These are phyloP conservation scores for Boletus vermiculosoides DNA, from an alignment of 768 basidiomycete genomes.

Conservation along the genomic window DNA sequence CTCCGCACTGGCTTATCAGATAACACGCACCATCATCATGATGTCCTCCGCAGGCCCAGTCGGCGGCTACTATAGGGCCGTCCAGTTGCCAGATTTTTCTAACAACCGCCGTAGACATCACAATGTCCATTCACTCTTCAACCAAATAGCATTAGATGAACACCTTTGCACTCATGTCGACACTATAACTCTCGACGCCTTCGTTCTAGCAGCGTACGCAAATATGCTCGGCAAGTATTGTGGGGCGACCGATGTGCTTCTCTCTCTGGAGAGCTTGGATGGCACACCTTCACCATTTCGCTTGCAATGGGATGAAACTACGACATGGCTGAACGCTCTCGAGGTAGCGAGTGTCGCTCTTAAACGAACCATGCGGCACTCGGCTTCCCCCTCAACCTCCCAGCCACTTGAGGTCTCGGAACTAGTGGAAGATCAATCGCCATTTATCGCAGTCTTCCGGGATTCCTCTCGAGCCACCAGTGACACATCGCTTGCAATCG, in stretches of 20 bases:
- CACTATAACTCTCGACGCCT: slow-evolving; percentile 3
- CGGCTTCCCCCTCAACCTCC: background rate
- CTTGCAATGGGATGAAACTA: slow-evolving; percentile 18
- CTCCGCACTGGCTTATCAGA: slow-evolving; percentile 8
- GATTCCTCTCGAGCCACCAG: slow-evolving; percentile 2
- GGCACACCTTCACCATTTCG: slow-evolving; percentile 9
- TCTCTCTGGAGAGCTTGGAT: slow-evolving; percentile 14
- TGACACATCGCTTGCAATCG: background rate
- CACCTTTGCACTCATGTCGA: slow-evolving; percentile 1
- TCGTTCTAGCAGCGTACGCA: slow-evolving; percentile 23
- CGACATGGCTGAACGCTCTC: slow-evolving; percentile 16
- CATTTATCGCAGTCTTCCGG: slow-evolving; percentile 18
- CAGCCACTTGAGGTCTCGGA: background rate
- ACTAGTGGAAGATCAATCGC: slow-evolving; percentile 2
- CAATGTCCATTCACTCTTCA: background rate
- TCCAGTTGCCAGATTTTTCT: slow-evolving; percentile 24
- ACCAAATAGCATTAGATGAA: slow-evolving; percentile 4
- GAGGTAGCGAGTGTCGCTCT: slow-evolving; percentile 8
- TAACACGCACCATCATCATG: background rate
- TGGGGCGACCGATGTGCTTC: slow-evolving; percentile 18
- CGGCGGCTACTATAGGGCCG: background rate
- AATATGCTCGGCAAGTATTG: slow-evolving; percentile 25
- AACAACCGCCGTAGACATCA: slow-evolving; percentile 12
- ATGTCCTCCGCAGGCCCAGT: background rate
- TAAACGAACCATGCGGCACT: background rate